Percentiles rank a stretch among this genome's conserved stretches.
These are phyloP conservation scores for Thalassiosira sp. DNA, from an alignment of 352 stramenopile species.

Conservation along the genomic window DNA sequence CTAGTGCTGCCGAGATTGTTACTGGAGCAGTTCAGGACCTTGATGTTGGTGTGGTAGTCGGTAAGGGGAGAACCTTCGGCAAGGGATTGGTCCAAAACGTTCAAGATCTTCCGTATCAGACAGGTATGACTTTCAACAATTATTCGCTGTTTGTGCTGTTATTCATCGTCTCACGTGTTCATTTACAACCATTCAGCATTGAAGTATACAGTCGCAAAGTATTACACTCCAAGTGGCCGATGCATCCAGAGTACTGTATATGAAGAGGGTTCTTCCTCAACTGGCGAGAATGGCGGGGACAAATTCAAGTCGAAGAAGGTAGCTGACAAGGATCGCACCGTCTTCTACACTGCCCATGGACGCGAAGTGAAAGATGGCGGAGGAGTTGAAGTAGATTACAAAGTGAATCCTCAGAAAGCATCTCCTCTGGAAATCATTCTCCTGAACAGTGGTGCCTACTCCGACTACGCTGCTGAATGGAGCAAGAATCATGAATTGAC, in stretches of 20 bases:
- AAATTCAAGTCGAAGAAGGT: constrained; percentile 76
- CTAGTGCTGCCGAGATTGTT: constrained; percentile 87
- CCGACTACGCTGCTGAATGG: constrained; percentile 81
- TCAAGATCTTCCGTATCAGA: constrained; percentile 73
- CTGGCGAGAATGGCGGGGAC: constrained; percentile 35
- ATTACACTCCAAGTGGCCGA: constrained; percentile 86
- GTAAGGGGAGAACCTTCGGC: constrained; percentile 84
- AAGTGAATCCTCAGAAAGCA: constrained; percentile 75
- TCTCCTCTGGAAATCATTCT: constrained; percentile 81
- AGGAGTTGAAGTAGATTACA: constrained; percentile 85
- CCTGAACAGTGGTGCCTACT: constrained; percentile 71
- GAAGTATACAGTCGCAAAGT: constrained; percentile 89
- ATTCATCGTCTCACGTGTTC: background rate
- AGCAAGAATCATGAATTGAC: constrained; percentile 73
- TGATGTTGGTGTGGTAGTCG: constrained; percentile 86
- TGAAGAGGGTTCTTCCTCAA: constrained; percentile 58
- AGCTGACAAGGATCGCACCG: constrained; percentile 63
- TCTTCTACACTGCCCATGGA: constrained; percentile 76
- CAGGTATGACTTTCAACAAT: constrained; percentile 16
- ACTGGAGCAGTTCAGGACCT: constrained; percentile 86
- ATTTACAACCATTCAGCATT: constrained; percentile 68
- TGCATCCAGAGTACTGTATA: constrained; percentile 85
- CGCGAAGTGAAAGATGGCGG: constrained; percentile 79
- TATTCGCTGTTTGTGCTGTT: background rate
- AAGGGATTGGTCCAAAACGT: constrained; percentile 89